A percentile compares a stretch with the other conserved stretches of the same genome.
Evolutionary conservation across 106 monocot species (phyloP).

Genomic region (Acorus calamus): DNA sequence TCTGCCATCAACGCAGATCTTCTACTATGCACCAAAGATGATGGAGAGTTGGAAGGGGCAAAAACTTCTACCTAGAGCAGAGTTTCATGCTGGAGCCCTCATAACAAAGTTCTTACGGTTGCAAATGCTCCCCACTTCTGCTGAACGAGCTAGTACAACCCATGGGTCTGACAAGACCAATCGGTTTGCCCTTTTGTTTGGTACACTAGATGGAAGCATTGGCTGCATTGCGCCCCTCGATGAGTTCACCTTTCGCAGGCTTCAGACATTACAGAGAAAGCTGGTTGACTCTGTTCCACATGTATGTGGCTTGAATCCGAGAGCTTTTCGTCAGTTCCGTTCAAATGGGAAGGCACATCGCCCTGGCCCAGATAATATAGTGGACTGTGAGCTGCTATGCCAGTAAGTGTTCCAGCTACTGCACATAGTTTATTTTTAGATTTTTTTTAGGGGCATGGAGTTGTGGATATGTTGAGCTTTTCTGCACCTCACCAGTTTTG

Average conservation of each 20-base stretch:
- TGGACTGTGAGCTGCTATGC: constrained; percentile 81
- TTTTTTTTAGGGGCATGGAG: no score
- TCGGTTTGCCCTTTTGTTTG: constrained; percentile 82
- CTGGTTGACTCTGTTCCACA: constrained; percentile 82
- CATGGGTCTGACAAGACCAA: constrained; percentile 74
- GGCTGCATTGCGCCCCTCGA: constrained; percentile 94
- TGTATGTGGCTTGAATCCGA: constrained; percentile 81
- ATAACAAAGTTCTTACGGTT: constrained; percentile 82
- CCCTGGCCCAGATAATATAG: constrained; percentile 87
- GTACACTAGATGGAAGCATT: constrained; percentile 88
- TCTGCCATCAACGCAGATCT: constrained; percentile 39
- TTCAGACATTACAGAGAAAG: constrained; percentile 77
- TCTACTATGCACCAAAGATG: constrained; percentile 96
- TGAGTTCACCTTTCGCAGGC: constrained; percentile 77
- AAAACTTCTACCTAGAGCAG: constrained; percentile 83
- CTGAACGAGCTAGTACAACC: constrained; percentile 32
- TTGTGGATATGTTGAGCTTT: no score
- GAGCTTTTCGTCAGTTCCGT: constrained; percentile 69
- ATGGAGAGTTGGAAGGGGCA: constrained; percentile 98
- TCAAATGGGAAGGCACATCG: constrained; percentile 80
- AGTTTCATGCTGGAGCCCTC: constrained; percentile 87
- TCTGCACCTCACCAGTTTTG: no score
- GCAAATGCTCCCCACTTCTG: constrained; percentile 64
- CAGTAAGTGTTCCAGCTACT: constrained; percentile 48
- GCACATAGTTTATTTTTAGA: no score